Conservation (phyloP, 2,329 filamentous ascomycete species). For the Phyllosticta citrichinensis region DNA sequence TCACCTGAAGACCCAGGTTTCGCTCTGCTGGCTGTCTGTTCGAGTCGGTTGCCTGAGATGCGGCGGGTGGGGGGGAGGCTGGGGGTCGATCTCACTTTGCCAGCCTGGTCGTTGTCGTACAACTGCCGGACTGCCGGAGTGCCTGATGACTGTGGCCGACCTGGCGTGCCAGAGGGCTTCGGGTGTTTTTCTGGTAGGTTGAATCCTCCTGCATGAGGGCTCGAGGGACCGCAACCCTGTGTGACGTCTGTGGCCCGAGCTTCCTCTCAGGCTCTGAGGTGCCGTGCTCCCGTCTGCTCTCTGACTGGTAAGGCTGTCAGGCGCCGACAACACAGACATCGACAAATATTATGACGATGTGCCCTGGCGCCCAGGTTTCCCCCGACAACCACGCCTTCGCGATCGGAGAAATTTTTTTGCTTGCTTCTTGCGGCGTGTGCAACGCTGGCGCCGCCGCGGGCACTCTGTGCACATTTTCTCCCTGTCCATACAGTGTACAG, state of each 20-base stretch:
- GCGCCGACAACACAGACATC: neutral
- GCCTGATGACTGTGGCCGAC: neutral
- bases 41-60: neutral
- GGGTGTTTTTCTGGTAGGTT: too few species aligned
- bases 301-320: neutral
- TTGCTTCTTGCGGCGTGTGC: neutral
- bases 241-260: neutral
- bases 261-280: neutral
- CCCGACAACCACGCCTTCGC: neutral
- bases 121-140: neutral
- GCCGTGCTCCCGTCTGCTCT: too few species aligned
- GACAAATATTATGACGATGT: neutral
- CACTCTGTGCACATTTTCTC: neutral
- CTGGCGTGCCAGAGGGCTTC: too few species aligned
- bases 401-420: constrained; percentile 3
- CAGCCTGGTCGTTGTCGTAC: neutral
- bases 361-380: neutral
- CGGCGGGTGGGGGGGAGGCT: neutral
- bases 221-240: neutral
- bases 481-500: neutral
- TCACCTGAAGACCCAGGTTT: neutral
- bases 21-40: neutral
- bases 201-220: too few species aligned
- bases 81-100: neutral
- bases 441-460: neutral